Evolutionary conservation across 73 alveolate genomes (phyloP), one percentile per base, ranked within the genome.

Genomic region (Stentor coeruleus): DNA sequence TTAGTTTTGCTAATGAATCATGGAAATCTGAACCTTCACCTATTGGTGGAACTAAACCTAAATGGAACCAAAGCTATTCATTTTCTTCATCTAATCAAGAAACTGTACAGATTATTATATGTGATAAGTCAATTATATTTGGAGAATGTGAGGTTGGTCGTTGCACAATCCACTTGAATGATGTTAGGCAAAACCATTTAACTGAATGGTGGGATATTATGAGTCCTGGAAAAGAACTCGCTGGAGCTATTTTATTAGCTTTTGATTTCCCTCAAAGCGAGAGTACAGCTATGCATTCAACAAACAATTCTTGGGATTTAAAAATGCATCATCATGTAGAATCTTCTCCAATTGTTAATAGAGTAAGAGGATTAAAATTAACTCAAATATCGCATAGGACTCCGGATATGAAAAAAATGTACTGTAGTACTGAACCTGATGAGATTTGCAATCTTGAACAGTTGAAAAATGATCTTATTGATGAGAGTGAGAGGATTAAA

Each of bases 231-330:
- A 40, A 40, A 37, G 15, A 15, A 37, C 42, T 20, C 79, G 79
- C 39, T 20, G 79, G 79, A 26, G 79, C 36, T 14, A 33, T 66
- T 20, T 33, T 66, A 26, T 14, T 66, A 1, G 39, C 36, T 66
- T 66, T 66, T 66, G 79, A 66, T 28, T 20, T 66, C 79, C 36
- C 79, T 66, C 66, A 49, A 49, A 49, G 66, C 66, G 20, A 6
- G 6, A n/a, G n/a, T n/a, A n/a, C n/a, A n/a, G 28, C 66, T 11
- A 66, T 26, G 11, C 79, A 66, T 66, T 28, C n/a, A 1, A 26
- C 79, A 66, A 66, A 20, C 36, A 66, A 40, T 2, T 66, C 79
- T 11, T 66, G 79, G 37, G 79, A 66, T 33, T 20, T 33, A 66
- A 66, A 31, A 66, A 31, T 49, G 66, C 66, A 6, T 6, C n/a